Conservation (phyloP, 768 basidiomycete species). For the Psilocybe sp. region DNA sequence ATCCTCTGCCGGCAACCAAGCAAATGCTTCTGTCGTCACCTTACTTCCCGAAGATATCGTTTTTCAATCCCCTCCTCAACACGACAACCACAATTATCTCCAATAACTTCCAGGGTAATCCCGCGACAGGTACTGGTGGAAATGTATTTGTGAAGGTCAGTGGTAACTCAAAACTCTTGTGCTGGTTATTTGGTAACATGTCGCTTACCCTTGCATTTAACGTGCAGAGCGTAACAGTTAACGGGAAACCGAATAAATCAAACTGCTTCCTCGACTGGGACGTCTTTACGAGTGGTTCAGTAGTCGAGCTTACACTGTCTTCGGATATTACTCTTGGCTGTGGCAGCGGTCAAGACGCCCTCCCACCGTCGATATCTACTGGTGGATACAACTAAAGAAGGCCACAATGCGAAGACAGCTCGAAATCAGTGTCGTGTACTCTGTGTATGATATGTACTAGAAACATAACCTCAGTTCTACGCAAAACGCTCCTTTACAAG, state of each 20-base stretch:
- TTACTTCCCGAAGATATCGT: conserved; percentile 57
- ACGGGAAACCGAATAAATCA: conserved; percentile 56
- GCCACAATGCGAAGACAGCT: background rate
- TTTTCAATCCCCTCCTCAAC: conserved; percentile 57
- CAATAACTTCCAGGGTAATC: conserved; percentile 51
- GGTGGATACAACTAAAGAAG: conserved; percentile 46
- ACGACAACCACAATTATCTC: conserved; percentile 54
- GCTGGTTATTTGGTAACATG: background rate
- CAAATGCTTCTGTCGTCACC: conserved; percentile 62
- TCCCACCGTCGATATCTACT: conserved; percentile 66
- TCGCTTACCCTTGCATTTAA: background rate
- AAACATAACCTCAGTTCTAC: too few relatives aligned
- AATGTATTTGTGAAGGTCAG: conserved; percentile 56
- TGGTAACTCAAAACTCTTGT: background rate
- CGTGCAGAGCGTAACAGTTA: conserved; percentile 52
- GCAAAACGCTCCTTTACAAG: too few relatives aligned
- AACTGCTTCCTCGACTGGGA: conserved; percentile 69
- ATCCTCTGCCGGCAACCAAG: conserved; percentile 59
- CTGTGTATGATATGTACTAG: too few relatives aligned
- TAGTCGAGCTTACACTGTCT: conserved; percentile 54
- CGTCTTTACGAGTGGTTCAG: conserved; percentile 50
- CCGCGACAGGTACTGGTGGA: conserved; percentile 47
- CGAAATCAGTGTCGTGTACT: background rate
- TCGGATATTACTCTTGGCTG: conserved; percentile 51
- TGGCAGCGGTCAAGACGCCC: conserved; percentile 39